Conservation (phyloP, 768 basidiomycete genomes). For the Boletus rubropictus region DNA sequence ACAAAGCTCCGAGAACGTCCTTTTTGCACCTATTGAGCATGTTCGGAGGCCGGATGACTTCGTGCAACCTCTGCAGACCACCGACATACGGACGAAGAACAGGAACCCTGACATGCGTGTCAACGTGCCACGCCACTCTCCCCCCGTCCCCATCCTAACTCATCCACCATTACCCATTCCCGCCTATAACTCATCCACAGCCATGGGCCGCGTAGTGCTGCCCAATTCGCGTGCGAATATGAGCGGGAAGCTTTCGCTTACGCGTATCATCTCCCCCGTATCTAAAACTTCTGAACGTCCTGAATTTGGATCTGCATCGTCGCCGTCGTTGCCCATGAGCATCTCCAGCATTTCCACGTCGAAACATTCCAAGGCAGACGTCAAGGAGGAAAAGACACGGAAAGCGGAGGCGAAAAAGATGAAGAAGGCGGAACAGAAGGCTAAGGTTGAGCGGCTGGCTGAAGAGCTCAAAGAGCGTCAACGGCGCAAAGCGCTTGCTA, state of each 20-base stretch:
- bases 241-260: constrained; percentile 20
- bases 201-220: not conserved
- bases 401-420: constrained; percentile 40
- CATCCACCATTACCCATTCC: constrained; percentile 14
- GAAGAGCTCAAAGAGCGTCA: constrained; percentile 38
- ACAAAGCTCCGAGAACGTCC: constrained; percentile 18
- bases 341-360: constrained; percentile 3
- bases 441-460: constrained; percentile 40
- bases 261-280: constrained; percentile 24
- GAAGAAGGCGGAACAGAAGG: constrained; percentile 39
- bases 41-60: constrained; percentile 21
- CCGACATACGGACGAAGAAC: constrained; percentile 18
- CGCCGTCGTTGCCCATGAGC: constrained; percentile 19
- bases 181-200: constrained; percentile 3
- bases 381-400: constrained; percentile 37
- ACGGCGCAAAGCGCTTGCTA: constrained; percentile 27
- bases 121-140: constrained; percentile 20
- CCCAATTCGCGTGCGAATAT: constrained; percentile 8
- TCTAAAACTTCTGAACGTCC: constrained; percentile 13
- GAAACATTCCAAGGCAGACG: constrained; percentile 20
- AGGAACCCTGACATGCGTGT: constrained; percentile 29
- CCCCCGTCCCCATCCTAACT: constrained; percentile 15
- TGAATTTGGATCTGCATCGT: constrained; percentile 4
- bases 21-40: constrained; percentile 18
- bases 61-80: not conserved